Conservation (phyloP, 495 filamentous ascomycete species). For the Tricharina praecox region DNA sequence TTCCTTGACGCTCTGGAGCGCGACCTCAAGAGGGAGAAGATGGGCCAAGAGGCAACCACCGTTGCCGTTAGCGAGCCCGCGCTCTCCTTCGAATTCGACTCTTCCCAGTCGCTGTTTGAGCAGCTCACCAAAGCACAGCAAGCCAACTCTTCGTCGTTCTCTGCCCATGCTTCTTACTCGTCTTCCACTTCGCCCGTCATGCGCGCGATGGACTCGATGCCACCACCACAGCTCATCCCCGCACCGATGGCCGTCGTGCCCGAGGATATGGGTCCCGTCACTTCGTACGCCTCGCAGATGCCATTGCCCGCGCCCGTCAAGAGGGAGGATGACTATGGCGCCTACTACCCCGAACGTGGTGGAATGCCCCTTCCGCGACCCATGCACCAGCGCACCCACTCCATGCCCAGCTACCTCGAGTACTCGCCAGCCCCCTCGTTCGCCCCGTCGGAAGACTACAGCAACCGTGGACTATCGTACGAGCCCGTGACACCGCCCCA, state of each 20-base stretch:
- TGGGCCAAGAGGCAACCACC: slow-evolving; percentile 94
- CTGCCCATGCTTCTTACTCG: slow-evolving; percentile 66
- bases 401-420: slow-evolving; percentile 93
- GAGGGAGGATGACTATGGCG: slow-evolving; percentile 19
- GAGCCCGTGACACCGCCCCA: slow-evolving; percentile 94
- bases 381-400: slow-evolving; percentile 76
- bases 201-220: slow-evolving; percentile 63
- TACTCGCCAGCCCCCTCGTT: slow-evolving; percentile 97
- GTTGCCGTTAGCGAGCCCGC: slow-evolving; percentile 91
- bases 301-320: slow-evolving; percentile 26
- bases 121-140: slow-evolving; percentile 99
- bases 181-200: slow-evolving; percentile 50
- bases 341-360: slow-evolving; percentile 23
- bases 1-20: slow-evolving; percentile 95
- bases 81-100: slow-evolving; percentile 96
- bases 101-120: slow-evolving; percentile 95
- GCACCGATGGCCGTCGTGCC: slow-evolving; percentile 61
- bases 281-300: slow-evolving; percentile 55
- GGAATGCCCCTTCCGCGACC: slow-evolving; percentile 26
- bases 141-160: slow-evolving; percentile 91
- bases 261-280: slow-evolving; percentile 63
- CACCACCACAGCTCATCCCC: slow-evolving; percentile 55
- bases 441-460: slow-evolving; percentile 94
- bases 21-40: slow-evolving; percentile 96
- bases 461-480: slow-evolving; percentile 85